Percentiles rank a stretch among this genome's conserved stretches.
Evolutionary conservation across 352 stramenopile genomes (phyloP).

Genomic region (Phytophthora ohioensis): DNA sequence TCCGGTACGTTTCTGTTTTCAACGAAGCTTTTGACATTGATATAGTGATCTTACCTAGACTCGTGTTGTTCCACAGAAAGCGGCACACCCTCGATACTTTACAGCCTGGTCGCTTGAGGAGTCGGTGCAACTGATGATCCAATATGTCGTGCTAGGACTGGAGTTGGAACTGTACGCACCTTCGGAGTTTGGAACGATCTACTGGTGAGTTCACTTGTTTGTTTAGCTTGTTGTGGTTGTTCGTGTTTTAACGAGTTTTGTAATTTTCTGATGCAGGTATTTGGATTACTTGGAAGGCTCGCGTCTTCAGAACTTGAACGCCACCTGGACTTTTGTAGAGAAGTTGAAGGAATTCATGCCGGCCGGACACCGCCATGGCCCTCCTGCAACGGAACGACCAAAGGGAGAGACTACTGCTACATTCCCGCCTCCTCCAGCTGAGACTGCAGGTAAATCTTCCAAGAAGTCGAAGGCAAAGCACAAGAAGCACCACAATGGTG

Average conservation of each 20-base stretch:
- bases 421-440: constrained; percentile 9
- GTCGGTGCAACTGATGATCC: constrained; percentile 77
- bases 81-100: constrained; percentile 80
- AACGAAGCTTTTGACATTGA: not conserved
- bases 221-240: not conserved
- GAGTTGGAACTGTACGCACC: constrained; percentile 84
- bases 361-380: constrained; percentile 18
- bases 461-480: constrained; percentile 54
- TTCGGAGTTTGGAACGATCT: constrained; percentile 76
- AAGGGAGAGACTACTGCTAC: constrained; percentile 18
- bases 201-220: constrained; percentile 56
- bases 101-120: constrained; percentile 86
- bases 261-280: constrained; percentile 54
- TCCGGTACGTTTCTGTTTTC: constrained; percentile 49
- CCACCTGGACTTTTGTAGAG: constrained; percentile 85
- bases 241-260: constrained; percentile 9
- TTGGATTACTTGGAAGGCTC: constrained; percentile 88
- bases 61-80: constrained; percentile 52
- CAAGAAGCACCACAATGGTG: constrained; percentile 46
- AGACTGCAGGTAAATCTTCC: constrained; percentile 26
- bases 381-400: constrained; percentile 8
- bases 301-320: constrained; percentile 82
- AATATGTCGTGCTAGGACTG: constrained; percentile 79
- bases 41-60: constrained; percentile 5
- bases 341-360: constrained; percentile 83